Base-by-base conservation (phyloP, 768 basidiomycete species). In the Panaeolus cyanescens region DNA sequence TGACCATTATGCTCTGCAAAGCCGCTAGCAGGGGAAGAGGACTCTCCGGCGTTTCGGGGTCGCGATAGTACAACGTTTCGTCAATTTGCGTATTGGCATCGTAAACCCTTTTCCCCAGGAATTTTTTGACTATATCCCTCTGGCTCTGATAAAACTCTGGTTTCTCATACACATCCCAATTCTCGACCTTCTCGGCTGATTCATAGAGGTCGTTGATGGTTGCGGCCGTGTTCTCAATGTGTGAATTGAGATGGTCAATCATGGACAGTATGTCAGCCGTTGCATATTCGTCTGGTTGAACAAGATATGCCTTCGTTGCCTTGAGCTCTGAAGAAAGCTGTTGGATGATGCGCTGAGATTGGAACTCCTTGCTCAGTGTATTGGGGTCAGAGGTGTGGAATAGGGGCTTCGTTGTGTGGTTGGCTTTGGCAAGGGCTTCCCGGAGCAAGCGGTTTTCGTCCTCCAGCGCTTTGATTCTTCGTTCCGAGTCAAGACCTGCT, bases 131-230 rank as follows among this genome's bases (percentile, higher is more conserved):
- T 7, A 28, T 34, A 25, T 25, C n/a, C 20, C 59, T 37, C 32
- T 55, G 54, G 7, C 40, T 22, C n/a, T 60, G 37, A 25, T 57
- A 19, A 32, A 57, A 57, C 2, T 32, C 54, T 19, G 33, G 15
- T 19, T 42, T 31, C 3, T 32, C 58, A 22, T 37, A 32, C 7
- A 34, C 39, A 28, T 54, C 58, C 17, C 55, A 45, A 13, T 57
- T 37, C n/a, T 67, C 58, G 22, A 61, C 20, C 17, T 55, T 60
- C 40, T 40, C 20, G 8, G 57, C 28, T 15, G 67, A 17, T 75
- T 81, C 19, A 69, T 83, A 37, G 78, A 80, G 62, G 69, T 80
- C 45, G 69, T 56, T 54, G 17, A 69, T 45, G 12, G 55, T 60
- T 71, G 13, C 70, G 20, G 58, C 59, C 60, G 31, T 62, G 64